Evolutionary conservation across 257 asterid species (phyloP).

Genomic region (Rauvolfia tetraphylla): DNA sequence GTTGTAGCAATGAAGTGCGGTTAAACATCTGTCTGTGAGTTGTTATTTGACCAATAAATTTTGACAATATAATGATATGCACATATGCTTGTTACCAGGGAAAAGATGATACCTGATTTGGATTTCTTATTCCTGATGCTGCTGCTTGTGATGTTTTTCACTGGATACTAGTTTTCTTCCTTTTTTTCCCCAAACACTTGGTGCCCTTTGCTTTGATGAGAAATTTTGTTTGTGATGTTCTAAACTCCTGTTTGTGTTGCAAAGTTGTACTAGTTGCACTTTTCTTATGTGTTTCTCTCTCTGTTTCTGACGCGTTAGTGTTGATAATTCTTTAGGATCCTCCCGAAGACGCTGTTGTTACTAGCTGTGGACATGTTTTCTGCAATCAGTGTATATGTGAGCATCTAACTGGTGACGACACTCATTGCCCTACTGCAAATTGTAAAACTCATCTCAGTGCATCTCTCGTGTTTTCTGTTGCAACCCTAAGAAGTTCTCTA

Average conservation of each 20-base stretch:
- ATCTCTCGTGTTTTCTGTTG: slow-evolving; percentile 56
- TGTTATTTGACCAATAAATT: background rate
- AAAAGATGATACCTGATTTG: background rate
- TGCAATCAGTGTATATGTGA: slow-evolving; percentile 95
- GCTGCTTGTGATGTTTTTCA: background rate
- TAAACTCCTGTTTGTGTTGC: background rate
- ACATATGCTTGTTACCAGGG: background rate
- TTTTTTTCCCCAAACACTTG: background rate
- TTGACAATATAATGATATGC: background rate
- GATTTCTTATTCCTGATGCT: background rate
- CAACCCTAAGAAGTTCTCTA: slow-evolving; percentile 51
- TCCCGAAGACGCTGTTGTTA: slow-evolving; percentile 92
- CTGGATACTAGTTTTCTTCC: background rate
- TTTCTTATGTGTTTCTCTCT: slow-evolving; percentile 2
- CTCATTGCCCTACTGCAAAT: slow-evolving; percentile 68
- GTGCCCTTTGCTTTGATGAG: background rate
- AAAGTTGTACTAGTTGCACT: background rate
- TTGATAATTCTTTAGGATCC: slow-evolving; percentile 59
- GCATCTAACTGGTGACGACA: slow-evolving; percentile 75
- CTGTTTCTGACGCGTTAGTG: slow-evolving; percentile 11
- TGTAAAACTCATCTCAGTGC: slow-evolving; percentile 61
- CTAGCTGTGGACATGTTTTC: slow-evolving; percentile 88
- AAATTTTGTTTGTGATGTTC: background rate
- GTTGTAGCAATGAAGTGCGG: background rate
- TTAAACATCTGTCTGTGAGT: background rate